Percentiles rank a stretch among this genome's conserved stretches.
These are phyloP conservation scores for Musa schizocarpa DNA, from an alignment of 176 grass and related monocot genomes.

Conservation along the genomic window DNA sequence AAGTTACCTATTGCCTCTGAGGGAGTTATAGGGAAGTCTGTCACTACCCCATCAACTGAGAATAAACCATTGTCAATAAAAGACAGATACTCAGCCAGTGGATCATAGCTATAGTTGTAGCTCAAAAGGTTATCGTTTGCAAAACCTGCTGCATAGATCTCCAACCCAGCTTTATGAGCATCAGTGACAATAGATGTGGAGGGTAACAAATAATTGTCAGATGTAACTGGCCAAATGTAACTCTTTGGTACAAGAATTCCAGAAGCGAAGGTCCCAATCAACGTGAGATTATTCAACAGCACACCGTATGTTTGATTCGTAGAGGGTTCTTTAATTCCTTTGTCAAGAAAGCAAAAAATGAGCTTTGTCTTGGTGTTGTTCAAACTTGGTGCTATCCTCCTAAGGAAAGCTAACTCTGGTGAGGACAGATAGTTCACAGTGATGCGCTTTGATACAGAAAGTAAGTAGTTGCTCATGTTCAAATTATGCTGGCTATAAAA, in stretches of 20 bases:
- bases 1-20: slow-evolving; percentile 62
- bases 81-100: slow-evolving; percentile 49
- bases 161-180: slow-evolving; percentile 57
- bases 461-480: slow-evolving; percentile 45
- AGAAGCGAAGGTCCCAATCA: slow-evolving; percentile 51
- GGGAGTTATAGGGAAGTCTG: slow-evolving; percentile 68
- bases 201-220: slow-evolving; percentile 42
- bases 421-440: slow-evolving; percentile 58
- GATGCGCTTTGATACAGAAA: slow-evolving; percentile 34
- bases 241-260: slow-evolving; percentile 78
- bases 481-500: slow-evolving; percentile 54
- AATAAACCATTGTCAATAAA: slow-evolving; percentile 40
- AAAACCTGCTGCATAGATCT: slow-evolving; percentile 75
- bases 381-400: slow-evolving; percentile 42
- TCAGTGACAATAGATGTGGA: slow-evolving; percentile 29
- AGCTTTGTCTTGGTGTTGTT: slow-evolving; percentile 41
- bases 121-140: slow-evolving; percentile 69
- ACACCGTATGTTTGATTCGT: slow-evolving; percentile 49
- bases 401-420: slow-evolving; percentile 59
- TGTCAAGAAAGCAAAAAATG: slow-evolving; percentile 51
- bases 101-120: slow-evolving; percentile 93
- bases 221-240: slow-evolving; percentile 61
- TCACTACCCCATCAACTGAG: slow-evolving; percentile 76
- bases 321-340: slow-evolving; percentile 38
- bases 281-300: slow-evolving; percentile 50